A percentile compares a stretch with the other conserved stretches of the same genome.
phyloP scores from a whole-genome alignment of 805 yeast genomes.

The Hanseniaspora nectarophila region DNA sequence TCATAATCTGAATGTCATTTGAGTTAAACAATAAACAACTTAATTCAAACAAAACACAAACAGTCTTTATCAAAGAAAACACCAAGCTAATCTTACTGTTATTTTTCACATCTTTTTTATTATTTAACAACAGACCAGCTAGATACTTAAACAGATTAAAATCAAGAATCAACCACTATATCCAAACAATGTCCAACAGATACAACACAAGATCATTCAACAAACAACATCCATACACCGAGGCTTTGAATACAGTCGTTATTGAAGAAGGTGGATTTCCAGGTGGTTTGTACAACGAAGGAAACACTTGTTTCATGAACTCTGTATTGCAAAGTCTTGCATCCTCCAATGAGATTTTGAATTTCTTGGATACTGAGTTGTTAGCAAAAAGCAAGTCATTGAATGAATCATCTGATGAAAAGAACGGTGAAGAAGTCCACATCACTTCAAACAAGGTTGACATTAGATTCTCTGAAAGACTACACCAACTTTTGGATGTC shows the following conservation, averaged over 20 bases:
- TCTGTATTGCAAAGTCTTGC: slow-evolving; percentile 76
- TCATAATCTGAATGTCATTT: neutral
- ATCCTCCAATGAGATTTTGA: slow-evolving; percentile 49
- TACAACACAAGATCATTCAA: slow-evolving; percentile 11
- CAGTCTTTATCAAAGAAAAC: neutral
- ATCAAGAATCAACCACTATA: slow-evolving; percentile 14
- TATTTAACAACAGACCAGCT: slow-evolving; percentile 15
- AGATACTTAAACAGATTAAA: slow-evolving; percentile 13
- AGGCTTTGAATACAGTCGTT: slow-evolving; percentile 26
- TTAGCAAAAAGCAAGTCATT: slow-evolving; percentile 14
- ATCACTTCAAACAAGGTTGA: slow-evolving; percentile 19
- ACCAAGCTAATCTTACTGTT: neutral
- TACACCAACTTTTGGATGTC: slow-evolving; percentile 41
- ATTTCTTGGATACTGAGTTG: slow-evolving; percentile 41
- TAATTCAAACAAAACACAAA: neutral
- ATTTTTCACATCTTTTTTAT: slow-evolving; percentile 1
- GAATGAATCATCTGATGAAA: slow-evolving; percentile 17
- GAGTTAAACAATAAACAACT: neutral
- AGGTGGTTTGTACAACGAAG: slow-evolving; percentile 82
- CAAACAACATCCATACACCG: slow-evolving; percentile 10
- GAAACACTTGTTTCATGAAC: slow-evolving; percentile 92
- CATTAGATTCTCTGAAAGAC: slow-evolving; percentile 41
- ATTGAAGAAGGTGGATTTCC: slow-evolving; percentile 54
- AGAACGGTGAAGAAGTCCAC: slow-evolving; percentile 20
- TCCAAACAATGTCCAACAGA: slow-evolving; percentile 13